Evolutionary conservation across 139 green algal species (phyloP).

Genomic region (Pseudopediastrum boryanum): DNA sequence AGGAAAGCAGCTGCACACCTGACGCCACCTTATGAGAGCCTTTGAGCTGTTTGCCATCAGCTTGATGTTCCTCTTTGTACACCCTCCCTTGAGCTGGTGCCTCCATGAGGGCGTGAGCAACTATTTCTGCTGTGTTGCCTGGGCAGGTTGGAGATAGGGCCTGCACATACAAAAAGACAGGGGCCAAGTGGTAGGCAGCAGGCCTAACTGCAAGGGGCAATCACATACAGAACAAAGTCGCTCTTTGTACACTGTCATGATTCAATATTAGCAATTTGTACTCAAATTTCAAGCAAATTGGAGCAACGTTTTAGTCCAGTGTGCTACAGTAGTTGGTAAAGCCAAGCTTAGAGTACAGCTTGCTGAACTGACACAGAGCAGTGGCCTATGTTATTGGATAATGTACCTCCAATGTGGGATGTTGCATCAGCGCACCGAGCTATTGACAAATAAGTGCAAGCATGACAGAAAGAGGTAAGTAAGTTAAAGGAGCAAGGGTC

Average conservation of each 20-base stretch:
- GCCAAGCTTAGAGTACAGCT: background rate
- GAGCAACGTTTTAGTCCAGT: no score
- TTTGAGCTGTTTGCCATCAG: background rate
- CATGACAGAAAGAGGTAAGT: no score
- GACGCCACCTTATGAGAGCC: background rate
- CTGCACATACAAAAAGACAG: background rate
- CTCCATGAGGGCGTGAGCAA: slow-evolving; percentile 14
- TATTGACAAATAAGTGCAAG: no score
- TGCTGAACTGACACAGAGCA: background rate
- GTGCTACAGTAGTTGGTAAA: no score
- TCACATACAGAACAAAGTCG: no score
- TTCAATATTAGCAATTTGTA: no score
- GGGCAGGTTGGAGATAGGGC: background rate
- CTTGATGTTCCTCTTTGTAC: slow-evolving; percentile 5
- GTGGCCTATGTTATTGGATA: background rate
- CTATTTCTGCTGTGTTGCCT: slow-evolving; percentile 6
- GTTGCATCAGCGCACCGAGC: background rate
- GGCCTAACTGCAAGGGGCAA: no score
- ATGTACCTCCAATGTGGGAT: background rate
- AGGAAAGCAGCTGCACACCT: no score
- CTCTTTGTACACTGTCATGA: no score
- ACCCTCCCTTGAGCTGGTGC: slow-evolving; percentile 4
- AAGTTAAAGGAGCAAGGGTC: no score
- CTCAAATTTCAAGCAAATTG: no score
- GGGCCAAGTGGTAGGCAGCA: background rate